Conservation (phyloP, 306 rosid species). For the Notholithocarpus densiflorus region DNA sequence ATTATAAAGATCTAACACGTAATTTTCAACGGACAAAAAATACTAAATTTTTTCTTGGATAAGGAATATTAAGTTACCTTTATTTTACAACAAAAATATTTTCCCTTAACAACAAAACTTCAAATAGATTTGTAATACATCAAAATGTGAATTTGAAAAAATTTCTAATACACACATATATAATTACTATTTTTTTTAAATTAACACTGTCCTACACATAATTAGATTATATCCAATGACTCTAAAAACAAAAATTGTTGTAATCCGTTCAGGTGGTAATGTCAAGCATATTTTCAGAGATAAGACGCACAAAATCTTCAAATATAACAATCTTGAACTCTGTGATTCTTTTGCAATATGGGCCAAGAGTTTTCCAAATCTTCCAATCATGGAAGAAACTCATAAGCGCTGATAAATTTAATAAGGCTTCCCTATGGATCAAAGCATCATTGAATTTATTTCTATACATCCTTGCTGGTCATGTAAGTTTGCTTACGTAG, state of each 20-base stretch:
- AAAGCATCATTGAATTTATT: conserved; percentile 90
- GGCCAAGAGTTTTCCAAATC: conserved; percentile 69
- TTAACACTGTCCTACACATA: neutral
- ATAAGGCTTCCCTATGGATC: conserved; percentile 78
- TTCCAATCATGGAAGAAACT: conserved; percentile 45
- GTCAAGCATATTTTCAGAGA: conserved; percentile 53
- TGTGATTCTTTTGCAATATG: conserved; percentile 65
- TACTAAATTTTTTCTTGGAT: too few species aligned
- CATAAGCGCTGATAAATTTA: conserved; percentile 58
- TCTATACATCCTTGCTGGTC: conserved; percentile 93
- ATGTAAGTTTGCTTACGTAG: conserved; percentile 52
- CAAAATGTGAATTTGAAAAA: too few species aligned
- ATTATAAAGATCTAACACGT: too few species aligned
- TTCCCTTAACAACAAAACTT: too few species aligned
- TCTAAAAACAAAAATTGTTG: conserved; percentile 14
- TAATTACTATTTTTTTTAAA: neutral
- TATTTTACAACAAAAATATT: too few species aligned
- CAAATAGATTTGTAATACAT: too few species aligned
- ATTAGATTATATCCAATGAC: neutral
- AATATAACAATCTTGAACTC: conserved; percentile 42
- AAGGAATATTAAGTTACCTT: too few species aligned
- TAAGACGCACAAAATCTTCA: conserved; percentile 50
- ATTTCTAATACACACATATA: too few species aligned
- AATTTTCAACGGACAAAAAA: too few species aligned
- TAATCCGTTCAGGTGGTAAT: conserved; percentile 56